Base-by-base conservation (phyloP, 1,284 basidiomycete species). In the Coniophora puteana region DNA sequence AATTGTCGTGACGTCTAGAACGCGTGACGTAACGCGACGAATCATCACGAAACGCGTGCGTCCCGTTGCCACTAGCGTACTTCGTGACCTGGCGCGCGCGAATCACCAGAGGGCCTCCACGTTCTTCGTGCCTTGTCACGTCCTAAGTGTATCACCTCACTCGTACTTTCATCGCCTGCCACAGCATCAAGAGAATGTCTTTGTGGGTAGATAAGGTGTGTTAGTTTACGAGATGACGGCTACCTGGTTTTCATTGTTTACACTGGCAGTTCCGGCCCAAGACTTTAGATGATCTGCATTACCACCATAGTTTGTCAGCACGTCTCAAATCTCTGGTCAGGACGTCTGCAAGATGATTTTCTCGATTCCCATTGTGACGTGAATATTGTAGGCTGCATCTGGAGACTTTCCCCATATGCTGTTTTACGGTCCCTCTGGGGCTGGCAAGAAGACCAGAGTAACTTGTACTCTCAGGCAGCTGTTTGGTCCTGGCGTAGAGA, bases 381-480 rank as follows among this genome's bases (percentile, higher is more conserved):
- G 43, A 14, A 6, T 24, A 16, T 27, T 17, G n/a, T 54, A 90
- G 88, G 83, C 91, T 1, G 76, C 83, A 0, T 89, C 89, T 1
- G 89, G 89, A 2, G 96, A 99, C 70, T 97, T 99, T 57, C 95
- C 95, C 5, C 95, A 99, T 61, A 86, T 96, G 69, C 78, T 99
- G 10, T 97, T 99, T 68, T 99, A 98, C 58, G 96, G 95, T 0
- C 96, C 95, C 2, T 91, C 90, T 4, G 95, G 95, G 14, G 93
- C 95, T 8, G 95, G 95, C 14, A 99, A 99, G 72, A 99, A 99
- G 77, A 99, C 96, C 26, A 77, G 96, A 36, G 94, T 99, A 56
- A 87, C 84, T 52, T 90, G 87, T 51, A 93, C 90, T 5, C 62
- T 99, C 38, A 74, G 88, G 50, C 86, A 97, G 57, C 67, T 99